Conservation (phyloP, 192 early-diverging fungal genomes). For the Umbelopsis sp. region DNA sequence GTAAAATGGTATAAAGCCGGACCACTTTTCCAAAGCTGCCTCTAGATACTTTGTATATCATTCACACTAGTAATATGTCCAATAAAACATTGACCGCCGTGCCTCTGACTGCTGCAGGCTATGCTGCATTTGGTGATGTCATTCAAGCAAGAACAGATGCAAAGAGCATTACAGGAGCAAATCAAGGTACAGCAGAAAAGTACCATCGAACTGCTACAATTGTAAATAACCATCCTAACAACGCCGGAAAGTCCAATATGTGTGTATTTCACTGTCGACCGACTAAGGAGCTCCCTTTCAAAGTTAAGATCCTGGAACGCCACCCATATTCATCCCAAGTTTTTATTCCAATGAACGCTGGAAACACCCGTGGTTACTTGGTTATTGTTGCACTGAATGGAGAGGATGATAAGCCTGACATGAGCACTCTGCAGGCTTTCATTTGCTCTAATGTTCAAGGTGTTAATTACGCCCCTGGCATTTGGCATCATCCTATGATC, state of each 20-base stretch:
- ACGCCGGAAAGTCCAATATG: slow-evolving; percentile 61
- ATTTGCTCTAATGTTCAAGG: slow-evolving; percentile 72
- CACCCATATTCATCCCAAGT: slow-evolving; percentile 84
- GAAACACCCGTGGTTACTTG: slow-evolving; percentile 60
- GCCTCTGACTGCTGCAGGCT: slow-evolving; percentile 68
- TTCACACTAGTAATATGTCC: slow-evolving; percentile 6
- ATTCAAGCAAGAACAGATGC: slow-evolving; percentile 50
- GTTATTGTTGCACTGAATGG: slow-evolving; percentile 83
- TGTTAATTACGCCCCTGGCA: slow-evolving; percentile 78
- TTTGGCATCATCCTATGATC: slow-evolving; percentile 94
- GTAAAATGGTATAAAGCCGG: no score
- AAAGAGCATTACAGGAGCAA: slow-evolving; percentile 45
- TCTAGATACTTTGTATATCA: not conserved
- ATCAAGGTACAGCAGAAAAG: slow-evolving; percentile 78
- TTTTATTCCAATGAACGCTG: slow-evolving; percentile 78
- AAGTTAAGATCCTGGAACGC: slow-evolving; percentile 76
- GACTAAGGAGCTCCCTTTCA: slow-evolving; percentile 50
- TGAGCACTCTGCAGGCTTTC: slow-evolving; percentile 74
- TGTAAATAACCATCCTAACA: slow-evolving; percentile 49
- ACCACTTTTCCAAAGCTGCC: no score
- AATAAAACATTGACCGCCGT: slow-evolving; percentile 47
- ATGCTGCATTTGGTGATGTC: slow-evolving; percentile 75
- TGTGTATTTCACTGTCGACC: slow-evolving; percentile 68
- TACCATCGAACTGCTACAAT: slow-evolving; percentile 67
- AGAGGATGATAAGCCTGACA: slow-evolving; percentile 68